Evolutionary conservation across 805 yeast genomes (phyloP).

Genomic region (Tetrapisispora taiwanensis): DNA sequence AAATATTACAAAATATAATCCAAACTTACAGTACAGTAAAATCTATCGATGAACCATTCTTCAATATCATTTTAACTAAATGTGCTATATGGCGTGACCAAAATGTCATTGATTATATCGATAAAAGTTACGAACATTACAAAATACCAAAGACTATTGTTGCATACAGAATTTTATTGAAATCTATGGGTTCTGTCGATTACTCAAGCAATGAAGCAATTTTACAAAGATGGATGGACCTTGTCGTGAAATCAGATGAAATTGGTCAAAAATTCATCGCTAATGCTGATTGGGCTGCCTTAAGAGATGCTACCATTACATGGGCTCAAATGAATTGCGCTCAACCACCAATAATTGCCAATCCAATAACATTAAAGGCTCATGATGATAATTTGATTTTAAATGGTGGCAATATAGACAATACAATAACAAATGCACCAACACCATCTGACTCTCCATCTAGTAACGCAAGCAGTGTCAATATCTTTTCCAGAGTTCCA

Average conservation of each 20-base stretch:
- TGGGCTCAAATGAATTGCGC: constrained; percentile 11
- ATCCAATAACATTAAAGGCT: not conserved
- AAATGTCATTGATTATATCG: constrained; percentile 46
- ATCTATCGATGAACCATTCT: constrained; percentile 60
- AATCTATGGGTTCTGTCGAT: constrained; percentile 52
- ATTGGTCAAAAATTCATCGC: constrained; percentile 52
- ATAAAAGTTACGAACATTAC: constrained; percentile 44
- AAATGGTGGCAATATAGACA: constrained; percentile 2
- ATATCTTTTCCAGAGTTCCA: constrained; percentile 9
- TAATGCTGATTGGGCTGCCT: constrained; percentile 72
- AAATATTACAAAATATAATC: constrained; percentile 43
- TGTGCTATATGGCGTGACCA: constrained; percentile 53
- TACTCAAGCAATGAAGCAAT: constrained; percentile 40
- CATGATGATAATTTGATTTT: constrained; percentile 1
- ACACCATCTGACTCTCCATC: constrained; percentile 2
- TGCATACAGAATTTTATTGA: constrained; percentile 57
- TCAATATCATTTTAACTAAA: constrained; percentile 58
- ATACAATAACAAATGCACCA: constrained; percentile 1
- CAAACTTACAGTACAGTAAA: constrained; percentile 41
- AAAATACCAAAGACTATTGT: constrained; percentile 50
- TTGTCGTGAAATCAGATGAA: constrained; percentile 37
- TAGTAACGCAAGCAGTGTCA: not conserved
- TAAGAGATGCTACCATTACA: constrained; percentile 56
- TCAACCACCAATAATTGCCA: not conserved
- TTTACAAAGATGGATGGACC: constrained; percentile 43